These are phyloP conservation scores for Cyberlindnera japonica DNA, from an alignment of 805 yeast species.

Conservation along the genomic window DNA sequence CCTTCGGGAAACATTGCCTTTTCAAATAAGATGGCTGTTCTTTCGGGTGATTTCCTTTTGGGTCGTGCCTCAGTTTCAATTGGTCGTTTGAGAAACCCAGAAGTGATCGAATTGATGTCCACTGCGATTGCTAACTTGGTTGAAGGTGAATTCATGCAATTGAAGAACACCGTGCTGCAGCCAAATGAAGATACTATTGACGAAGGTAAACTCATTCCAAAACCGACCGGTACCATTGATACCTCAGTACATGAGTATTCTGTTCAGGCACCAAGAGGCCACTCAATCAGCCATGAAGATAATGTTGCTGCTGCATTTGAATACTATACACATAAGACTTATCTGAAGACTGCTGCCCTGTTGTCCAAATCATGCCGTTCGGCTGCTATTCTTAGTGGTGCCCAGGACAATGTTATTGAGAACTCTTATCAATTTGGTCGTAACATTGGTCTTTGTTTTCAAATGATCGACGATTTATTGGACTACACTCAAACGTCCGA, in stretches of 20 bases:
- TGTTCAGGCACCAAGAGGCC: conserved; percentile 26
- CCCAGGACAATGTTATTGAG: conserved; percentile 70
- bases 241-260: conserved; percentile 38
- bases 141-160: conserved; percentile 98
- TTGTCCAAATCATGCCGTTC: conserved; percentile 93
- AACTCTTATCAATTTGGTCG: conserved; percentile 88
- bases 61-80: conserved; percentile 97
- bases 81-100: conserved; percentile 91
- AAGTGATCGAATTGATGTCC: conserved; percentile 91
- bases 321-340: conserved; percentile 92
- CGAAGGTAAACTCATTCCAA: conserved; percentile 45
- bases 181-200: conserved; percentile 46
- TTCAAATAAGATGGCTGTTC: conserved; percentile 94
- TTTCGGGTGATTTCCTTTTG: conserved; percentile 92
- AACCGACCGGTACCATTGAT: conserved; percentile 60
- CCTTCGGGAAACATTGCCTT: conserved; percentile 92
- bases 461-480: conserved; percentile 91
- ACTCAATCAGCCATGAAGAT: conserved; percentile 49
- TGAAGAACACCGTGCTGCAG: conserved; percentile 82
- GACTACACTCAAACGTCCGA: conserved; percentile 89
- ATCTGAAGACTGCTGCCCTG: conserved; percentile 89
- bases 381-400: conserved; percentile 89
- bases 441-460: conserved; percentile 92
- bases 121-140: conserved; percentile 95
- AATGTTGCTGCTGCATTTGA: conserved; percentile 89